Evolutionary conservation across 2,329 filamentous ascomycete genomes (phyloP).

Genomic region (Diaporthe vaccinii): DNA sequence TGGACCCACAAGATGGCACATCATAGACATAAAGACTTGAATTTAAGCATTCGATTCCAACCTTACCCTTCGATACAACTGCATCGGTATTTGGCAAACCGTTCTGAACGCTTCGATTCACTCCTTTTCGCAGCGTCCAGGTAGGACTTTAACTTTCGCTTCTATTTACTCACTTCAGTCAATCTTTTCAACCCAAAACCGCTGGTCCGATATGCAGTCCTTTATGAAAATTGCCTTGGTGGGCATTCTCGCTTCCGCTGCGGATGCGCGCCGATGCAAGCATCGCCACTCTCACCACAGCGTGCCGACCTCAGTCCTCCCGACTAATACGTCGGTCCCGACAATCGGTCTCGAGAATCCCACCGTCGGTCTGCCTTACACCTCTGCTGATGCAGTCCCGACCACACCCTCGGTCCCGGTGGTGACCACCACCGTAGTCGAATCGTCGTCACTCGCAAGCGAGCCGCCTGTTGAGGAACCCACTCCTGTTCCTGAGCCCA

Average conservation of each 20-base stretch:
- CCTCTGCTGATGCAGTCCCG: slow-evolving; percentile 11
- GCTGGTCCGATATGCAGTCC: slow-evolving; percentile 22
- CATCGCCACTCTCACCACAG: slow-evolving; percentile 33
- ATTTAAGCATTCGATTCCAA: slow-evolving; percentile 4
- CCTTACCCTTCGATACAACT: neutral
- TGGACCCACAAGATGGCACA: neutral
- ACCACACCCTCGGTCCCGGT: neutral
- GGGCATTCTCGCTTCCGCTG: slow-evolving; percentile 10
- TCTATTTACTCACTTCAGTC: slow-evolving; percentile 35
- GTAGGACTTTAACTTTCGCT: slow-evolving; percentile 17
- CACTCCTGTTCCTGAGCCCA: slow-evolving; percentile 3
- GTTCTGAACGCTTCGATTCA: slow-evolving; percentile 17
- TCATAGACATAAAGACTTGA: slow-evolving; percentile 13
- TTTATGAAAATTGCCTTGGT: slow-evolving; percentile 28
- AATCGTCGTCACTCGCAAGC: neutral
- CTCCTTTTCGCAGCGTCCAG: slow-evolving; percentile 15
- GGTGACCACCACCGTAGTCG: neutral
- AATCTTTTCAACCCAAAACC: slow-evolving; percentile 18
- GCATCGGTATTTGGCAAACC: neutral
- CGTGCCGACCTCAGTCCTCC: neutral
- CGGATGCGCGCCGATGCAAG: slow-evolving; percentile 34
- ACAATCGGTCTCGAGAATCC: neutral
- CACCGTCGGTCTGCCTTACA: neutral
- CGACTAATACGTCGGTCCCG: neutral
- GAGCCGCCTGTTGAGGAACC: slow-evolving; percentile 7